A percentile compares a stretch with the other conserved stretches of the same genome.
phyloP scores from a whole-genome alignment of 805 yeast genomes.

The Allodekkera sacchari region DNA sequence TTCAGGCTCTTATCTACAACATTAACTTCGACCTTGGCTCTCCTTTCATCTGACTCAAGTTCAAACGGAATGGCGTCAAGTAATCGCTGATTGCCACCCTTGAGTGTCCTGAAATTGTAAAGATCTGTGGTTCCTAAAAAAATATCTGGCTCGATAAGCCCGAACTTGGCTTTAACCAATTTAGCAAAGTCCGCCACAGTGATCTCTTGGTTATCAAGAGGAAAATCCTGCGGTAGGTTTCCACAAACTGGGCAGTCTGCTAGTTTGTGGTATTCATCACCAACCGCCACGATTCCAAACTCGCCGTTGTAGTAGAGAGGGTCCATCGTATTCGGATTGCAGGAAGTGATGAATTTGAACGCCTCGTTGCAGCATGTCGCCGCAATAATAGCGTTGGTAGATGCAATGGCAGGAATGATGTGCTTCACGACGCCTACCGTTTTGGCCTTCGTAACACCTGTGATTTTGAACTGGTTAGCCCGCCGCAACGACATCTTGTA shows the following conservation, averaged over 20 bases:
- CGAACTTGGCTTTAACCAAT: slow-evolving; percentile 7
- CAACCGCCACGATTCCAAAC: slow-evolving; percentile 65
- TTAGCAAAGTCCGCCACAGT: slow-evolving; percentile 12
- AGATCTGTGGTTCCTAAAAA: slow-evolving; percentile 16
- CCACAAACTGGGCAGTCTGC: slow-evolving; percentile 78
- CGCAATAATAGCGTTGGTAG: slow-evolving; percentile 88
- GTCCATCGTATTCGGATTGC: slow-evolving; percentile 60
- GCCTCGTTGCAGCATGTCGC: slow-evolving; percentile 85
- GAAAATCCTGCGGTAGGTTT: slow-evolving; percentile 11
- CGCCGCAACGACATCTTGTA: slow-evolving; percentile 45
- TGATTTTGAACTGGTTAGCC: slow-evolving; percentile 58
- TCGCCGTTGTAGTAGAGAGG: slow-evolving; percentile 86
- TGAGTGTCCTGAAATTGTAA: slow-evolving; percentile 15
- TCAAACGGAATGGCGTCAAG: slow-evolving; percentile 11
- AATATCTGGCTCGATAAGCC: slow-evolving; percentile 13
- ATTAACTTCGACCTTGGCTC: slow-evolving; percentile 6
- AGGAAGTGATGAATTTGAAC: slow-evolving; percentile 65
- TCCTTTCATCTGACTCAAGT: slow-evolving; percentile 2
- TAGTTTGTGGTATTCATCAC: slow-evolving; percentile 54
- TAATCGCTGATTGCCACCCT: slow-evolving; percentile 2
- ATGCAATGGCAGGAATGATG: slow-evolving; percentile 89
- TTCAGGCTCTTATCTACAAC: slow-evolving; percentile 11
- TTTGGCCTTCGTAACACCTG: slow-evolving; percentile 64
- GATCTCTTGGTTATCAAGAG: slow-evolving; percentile 4
- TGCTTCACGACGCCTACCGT: slow-evolving; percentile 85